Base-by-base conservation (phyloP, 1,284 basidiomycete species). In the Moesziomyces sp. region DNA sequence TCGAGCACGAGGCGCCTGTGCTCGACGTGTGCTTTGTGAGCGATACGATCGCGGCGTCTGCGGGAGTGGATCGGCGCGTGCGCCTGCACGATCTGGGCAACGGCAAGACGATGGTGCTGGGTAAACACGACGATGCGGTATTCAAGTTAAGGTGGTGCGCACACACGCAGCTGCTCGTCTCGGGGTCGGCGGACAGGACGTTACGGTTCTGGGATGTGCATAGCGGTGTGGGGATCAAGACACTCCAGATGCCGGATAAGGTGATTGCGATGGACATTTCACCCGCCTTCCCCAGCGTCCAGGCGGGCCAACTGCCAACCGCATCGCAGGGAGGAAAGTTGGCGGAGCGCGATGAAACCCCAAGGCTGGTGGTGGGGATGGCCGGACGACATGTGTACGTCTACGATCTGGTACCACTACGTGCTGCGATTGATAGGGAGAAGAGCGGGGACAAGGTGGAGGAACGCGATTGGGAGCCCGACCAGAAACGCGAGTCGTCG, bases 401-500 rank as follows among this genome's bases (percentile, higher is more conserved):
- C 13, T 84, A 74, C 58, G 69, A 82, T n/a, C 62, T 81, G 0
- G 11, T 47, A 0, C 56, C 64, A n/a, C 61, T 82, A 14, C 54
- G 56, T 3, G 40, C 26, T 3, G 75, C 76, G 6, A 46, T 79
- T 9, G 68, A 76, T 10, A 50, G 44, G 5, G 42, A 48, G 19
- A 18, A 18, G 18, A n/a, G 42, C 5, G 77, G 69, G 1, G 49
- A 64, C 23, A 13, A 21, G 24, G 72, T 71, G 11, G 26, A 48
- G 11, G 68, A 59, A 11, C 16, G 74, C 21, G 70, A 73, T 8
- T 79, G 49, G 45, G 59, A 69, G 46, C 76, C 82, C 18, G 80
- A 79, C 45, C 92, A 94, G 80, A 88, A 89, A 79, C 86, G 97
- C 65, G 97, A 98, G 86, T 94, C 92, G 83, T 93, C 92, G 73